A percentile compares a stretch with the other conserved stretches of the same genome.
Evolutionary conservation across 1,139 yeast genomes (phyloP).

Genomic region (Diutina neorugosa): DNA sequence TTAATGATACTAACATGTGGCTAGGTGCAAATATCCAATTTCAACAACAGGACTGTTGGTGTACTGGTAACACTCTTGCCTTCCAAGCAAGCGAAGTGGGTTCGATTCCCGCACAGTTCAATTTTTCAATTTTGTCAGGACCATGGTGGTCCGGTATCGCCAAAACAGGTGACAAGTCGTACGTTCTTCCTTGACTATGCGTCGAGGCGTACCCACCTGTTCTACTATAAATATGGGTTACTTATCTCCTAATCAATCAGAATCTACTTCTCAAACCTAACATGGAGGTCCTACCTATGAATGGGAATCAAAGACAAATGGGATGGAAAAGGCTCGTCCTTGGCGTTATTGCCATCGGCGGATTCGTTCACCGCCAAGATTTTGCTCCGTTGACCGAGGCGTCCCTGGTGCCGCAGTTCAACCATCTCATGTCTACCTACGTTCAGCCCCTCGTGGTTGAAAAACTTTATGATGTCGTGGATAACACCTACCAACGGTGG

Average conservation of each 20-base stretch:
- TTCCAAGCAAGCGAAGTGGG: conserved; percentile 1
- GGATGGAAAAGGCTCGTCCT: not conserved
- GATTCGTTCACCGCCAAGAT: not conserved
- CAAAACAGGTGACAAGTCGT: too few relatives aligned
- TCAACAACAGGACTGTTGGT: not conserved
- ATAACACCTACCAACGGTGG: not conserved
- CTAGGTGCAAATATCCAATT: not conserved
- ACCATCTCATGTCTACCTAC: not conserved
- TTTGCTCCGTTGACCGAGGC: not conserved
- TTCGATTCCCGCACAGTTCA: conserved; percentile 1
- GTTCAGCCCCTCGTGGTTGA: not conserved
- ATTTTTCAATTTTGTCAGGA: not conserved
- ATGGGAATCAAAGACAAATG: not conserved
- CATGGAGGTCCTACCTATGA: not conserved
- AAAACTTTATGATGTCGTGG: not conserved
- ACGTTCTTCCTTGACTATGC: too few relatives aligned
- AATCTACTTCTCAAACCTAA: not conserved
- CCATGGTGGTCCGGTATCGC: too few relatives aligned
- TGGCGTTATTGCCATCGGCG: not conserved
- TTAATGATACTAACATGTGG: too few relatives aligned
- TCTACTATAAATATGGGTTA: too few relatives aligned
- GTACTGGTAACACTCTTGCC: conserved; percentile 1
- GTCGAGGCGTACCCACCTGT: too few relatives aligned
- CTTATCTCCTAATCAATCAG: too few relatives aligned
- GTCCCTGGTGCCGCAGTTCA: not conserved